Evolutionary conservation across 2,329 filamentous ascomycete genomes (phyloP).

Genomic region (Cadophora sp.): DNA sequence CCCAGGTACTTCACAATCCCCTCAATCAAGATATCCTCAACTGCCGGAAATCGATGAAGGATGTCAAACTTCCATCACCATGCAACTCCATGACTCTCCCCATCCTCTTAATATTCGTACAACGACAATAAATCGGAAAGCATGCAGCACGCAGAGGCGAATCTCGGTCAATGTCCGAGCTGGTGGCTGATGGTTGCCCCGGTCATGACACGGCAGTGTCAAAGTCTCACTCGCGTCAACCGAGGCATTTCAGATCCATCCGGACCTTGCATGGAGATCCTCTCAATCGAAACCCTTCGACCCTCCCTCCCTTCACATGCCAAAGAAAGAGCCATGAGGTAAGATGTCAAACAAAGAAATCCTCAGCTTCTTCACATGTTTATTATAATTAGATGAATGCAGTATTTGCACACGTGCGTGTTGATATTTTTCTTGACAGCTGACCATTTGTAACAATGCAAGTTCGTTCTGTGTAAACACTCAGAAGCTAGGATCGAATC

Average conservation of each 20-base stretch:
- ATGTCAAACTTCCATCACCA: neutral
- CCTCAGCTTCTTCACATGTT: constrained; percentile 12
- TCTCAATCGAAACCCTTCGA: neutral
- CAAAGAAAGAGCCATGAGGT: neutral
- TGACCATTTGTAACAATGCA: neutral
- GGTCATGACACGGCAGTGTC: neutral
- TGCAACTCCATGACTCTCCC: constrained; percentile 1
- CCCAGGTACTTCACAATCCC: no score
- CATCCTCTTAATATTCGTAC: neutral
- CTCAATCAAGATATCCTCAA: neutral
- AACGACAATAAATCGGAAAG: constrained; percentile 17
- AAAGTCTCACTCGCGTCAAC: neutral
- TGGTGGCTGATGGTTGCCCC: neutral
- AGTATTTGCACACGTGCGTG: constrained; percentile 2
- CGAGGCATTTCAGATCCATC: constrained; percentile 11
- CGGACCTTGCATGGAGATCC: constrained; percentile 9
- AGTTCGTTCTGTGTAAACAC: no score
- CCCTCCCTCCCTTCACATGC: neutral
- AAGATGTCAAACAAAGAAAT: neutral
- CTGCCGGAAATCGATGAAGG: no score
- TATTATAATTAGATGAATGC: neutral
- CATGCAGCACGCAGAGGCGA: neutral
- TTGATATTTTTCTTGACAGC: neutral
- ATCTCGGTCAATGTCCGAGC: constrained; percentile 5
- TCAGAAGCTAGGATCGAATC: neutral